Conservation (phyloP, 73 alveolate species). For the Effrenium voratum region DNA sequence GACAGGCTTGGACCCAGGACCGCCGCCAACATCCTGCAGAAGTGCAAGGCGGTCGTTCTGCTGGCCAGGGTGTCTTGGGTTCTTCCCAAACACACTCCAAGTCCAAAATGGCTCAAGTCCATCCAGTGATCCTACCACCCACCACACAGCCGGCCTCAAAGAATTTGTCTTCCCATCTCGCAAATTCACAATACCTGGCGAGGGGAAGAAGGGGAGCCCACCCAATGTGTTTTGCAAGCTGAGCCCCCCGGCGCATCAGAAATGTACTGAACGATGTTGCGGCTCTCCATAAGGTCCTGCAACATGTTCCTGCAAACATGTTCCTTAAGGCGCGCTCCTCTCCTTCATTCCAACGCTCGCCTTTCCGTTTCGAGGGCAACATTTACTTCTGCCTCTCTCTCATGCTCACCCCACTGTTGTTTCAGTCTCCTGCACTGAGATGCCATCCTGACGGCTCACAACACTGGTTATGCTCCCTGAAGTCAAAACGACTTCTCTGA, state of each 20-base stretch:
- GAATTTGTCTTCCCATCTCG: constrained; percentile 89
- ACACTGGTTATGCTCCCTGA: no score
- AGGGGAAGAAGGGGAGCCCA: no score
- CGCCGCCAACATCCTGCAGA: neutral
- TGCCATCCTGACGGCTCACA: constrained; percentile 52
- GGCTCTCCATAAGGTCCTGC: constrained; percentile 78
- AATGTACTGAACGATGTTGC: constrained; percentile 62
- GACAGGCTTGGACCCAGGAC: constrained; percentile 45
- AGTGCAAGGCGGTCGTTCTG: neutral
- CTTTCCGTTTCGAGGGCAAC: no score
- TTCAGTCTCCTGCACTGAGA: constrained; percentile 52
- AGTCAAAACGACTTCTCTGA: no score
- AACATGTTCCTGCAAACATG: neutral
- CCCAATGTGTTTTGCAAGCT: no score
- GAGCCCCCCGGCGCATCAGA: constrained; percentile 74
- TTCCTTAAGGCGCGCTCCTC: no score
- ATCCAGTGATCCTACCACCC: neutral
- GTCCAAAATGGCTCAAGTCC: neutral
- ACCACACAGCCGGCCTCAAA: neutral
- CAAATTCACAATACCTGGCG: constrained; percentile 47
- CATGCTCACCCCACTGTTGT: no score
- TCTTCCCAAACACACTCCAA: neutral
- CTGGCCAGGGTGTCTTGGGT: neutral
- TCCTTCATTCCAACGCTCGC: no score
- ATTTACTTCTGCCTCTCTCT: no score